Base-by-base conservation (phyloP, 148 eudicot genomes). In the Dysphania ambrosioides region DNA sequence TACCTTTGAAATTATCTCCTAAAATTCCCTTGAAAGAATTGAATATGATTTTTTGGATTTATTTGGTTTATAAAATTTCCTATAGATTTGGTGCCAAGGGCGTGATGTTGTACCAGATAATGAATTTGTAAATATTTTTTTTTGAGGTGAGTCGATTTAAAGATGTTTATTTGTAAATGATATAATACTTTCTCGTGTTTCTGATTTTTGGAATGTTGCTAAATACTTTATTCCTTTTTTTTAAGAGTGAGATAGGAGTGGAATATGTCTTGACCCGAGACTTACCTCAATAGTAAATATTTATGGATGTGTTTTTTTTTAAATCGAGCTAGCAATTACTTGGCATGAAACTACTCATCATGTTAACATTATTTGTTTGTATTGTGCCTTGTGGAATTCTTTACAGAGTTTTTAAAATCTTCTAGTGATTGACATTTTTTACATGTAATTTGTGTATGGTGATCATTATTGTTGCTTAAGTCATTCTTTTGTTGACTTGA, bases 21-120 rank as follows among this genome's bases (percentile, higher is more conserved):
- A 23, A 30, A 19, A 8, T 18, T 21, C 15, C 18, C 32, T 35
- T 29, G 1, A 12, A 8, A 19, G 8, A 32, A 7, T 35, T n/a
- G n/a, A n/a, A n/a, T n/a, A 34, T 26, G 24, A 19, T 19, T 64
- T 3, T 35, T 19, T 32, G 15, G 8, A 34, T 35, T n/a, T n/a
- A n/a, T n/a, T n/a, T n/a, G n/a, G n/a, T n/a, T n/a, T n/a, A n/a
- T 49, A 63, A 56, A 26, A 26, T 72, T 60, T 72, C 23, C 23
- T 75, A 41, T 79, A 96, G 99, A 92, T 96, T 77, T 87, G 88
- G 19, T 96, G 99, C 89, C 91, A 85, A 74, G 99, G 99, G 71
- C 97, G 97, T 70, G 97, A 86, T 87, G 81, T 97, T 74, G 99
- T 92, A 65, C 99, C 99, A 38, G 99, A 92, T 74, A 92, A 92